Conservation (phyloP, 192 early-diverging fungal species). For the Mortierella hygrophila region DNA sequence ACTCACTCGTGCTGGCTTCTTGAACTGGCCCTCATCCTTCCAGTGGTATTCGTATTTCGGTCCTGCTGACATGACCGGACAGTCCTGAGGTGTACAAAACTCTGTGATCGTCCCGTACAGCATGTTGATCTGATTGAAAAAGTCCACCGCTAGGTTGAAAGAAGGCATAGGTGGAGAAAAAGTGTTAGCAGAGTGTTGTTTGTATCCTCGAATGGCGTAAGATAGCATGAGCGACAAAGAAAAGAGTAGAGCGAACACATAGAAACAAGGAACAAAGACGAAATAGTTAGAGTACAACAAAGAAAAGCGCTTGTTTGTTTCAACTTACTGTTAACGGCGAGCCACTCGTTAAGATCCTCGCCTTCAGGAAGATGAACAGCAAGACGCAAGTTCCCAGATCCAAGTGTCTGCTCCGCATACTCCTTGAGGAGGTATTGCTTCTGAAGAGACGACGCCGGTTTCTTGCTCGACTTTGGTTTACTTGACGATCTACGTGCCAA, state of each 20-base stretch:
- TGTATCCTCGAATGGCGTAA: background rate
- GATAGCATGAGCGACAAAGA: background rate
- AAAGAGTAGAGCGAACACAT: background rate
- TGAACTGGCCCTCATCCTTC: conserved; percentile 85
- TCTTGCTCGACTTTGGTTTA: conserved; percentile 74
- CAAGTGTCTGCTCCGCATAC: conserved; percentile 77
- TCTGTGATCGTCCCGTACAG: conserved; percentile 88
- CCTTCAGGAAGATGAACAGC: conserved; percentile 89
- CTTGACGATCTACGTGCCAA: conserved; percentile 26
- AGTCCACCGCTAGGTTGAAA: conserved; percentile 78
- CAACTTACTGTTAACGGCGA: conserved; percentile 83
- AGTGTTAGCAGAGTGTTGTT: background rate
- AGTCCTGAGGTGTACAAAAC: conserved; percentile 90
- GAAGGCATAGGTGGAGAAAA: background rate
- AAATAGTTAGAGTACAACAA: too few relatives aligned
- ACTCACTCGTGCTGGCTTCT: conserved; percentile 88
- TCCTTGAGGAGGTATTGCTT: conserved; percentile 74
- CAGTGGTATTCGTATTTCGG: conserved; percentile 88
- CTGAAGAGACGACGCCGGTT: conserved; percentile 65
- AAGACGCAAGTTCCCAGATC: conserved; percentile 81
- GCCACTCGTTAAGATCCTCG: conserved; percentile 92
- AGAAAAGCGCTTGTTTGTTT: background rate
- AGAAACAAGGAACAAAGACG: background rate
- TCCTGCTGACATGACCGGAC: conserved; percentile 94
- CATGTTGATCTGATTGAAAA: conserved; percentile 97